Percentiles rank a stretch among this genome's conserved stretches.
Evolutionary conservation across 495 filamentous ascomycete genomes (phyloP).

Genomic region (Aspergillus bridgeri): DNA sequence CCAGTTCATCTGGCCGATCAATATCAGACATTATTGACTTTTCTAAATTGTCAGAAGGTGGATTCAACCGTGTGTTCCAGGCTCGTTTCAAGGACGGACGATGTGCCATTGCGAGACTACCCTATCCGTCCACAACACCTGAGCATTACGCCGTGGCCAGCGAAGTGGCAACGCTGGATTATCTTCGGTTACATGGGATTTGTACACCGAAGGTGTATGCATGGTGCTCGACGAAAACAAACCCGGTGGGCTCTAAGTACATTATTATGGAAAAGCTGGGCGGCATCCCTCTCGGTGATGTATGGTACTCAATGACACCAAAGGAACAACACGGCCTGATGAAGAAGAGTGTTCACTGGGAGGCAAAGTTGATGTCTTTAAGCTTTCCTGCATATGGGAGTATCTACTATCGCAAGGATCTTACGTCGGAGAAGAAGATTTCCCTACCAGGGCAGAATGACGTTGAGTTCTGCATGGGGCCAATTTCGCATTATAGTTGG

Average conservation of each 20-base stretch:
- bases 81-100: slow-evolving; percentile 20
- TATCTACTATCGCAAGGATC: slow-evolving; percentile 25
- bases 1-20: slow-evolving; percentile 2
- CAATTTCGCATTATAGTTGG: slow-evolving; percentile 23
- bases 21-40: slow-evolving; percentile 15
- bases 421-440: slow-evolving; percentile 8
- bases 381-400: slow-evolving; percentile 30
- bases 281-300: slow-evolving; percentile 21
- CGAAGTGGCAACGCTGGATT: slow-evolving; percentile 37
- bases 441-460: slow-evolving; percentile 3
- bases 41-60: slow-evolving; percentile 29
- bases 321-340: slow-evolving; percentile 27
- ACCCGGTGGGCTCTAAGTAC: slow-evolving; percentile 27
- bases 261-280: slow-evolving; percentile 26
- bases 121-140: slow-evolving; percentile 24
- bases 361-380: slow-evolving; percentile 23
- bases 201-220: slow-evolving; percentile 21
- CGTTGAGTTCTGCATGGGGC: slow-evolving; percentile 29
- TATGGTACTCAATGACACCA: slow-evolving; percentile 21
- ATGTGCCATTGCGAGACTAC: slow-evolving; percentile 24
- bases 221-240: slow-evolving; percentile 16
- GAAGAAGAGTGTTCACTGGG: slow-evolving; percentile 26
- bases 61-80: slow-evolving; percentile 26
- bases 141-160: slow-evolving; percentile 28
- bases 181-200: slow-evolving; percentile 25